Base-by-base conservation (phyloP, 2,329 filamentous ascomycete genomes). In the Endoconidiophora laricicola region DNA sequence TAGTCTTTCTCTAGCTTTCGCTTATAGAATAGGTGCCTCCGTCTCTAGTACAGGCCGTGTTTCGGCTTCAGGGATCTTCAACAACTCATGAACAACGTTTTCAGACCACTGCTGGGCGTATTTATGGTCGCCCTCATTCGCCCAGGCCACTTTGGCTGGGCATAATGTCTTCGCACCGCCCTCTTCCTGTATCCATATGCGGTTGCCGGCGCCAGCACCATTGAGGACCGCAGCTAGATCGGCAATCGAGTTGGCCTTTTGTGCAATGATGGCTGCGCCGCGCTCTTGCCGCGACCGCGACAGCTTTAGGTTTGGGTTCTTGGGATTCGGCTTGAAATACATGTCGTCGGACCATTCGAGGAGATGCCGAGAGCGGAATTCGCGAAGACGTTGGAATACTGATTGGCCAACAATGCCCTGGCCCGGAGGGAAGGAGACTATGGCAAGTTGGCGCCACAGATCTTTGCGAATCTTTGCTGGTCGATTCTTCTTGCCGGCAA, bases 401-500 rank as follows among this genome's bases (percentile, higher is more conserved):
- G 69, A 73, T 26, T 72, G 73, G 22, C 79, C 79, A 12, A 78
- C 65, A 23, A 65, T 60, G 52, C 71, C 72, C 38, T 67, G 63
- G 41, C 71, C 73, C 42, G 63, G 54, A 41, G 70, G 70, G 60
- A 83, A 78, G 58, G 71, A 65, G 54, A 83, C 73, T 55, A 71
- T 63, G 46, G 76, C 77, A 58, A 82, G 65, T 5, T 75, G 74
- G 33, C 66, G 65, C 79, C 80, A 83, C 63, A 78, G 75, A 65
- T 83, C 79, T 62, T 78, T 80, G 52, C 79, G 76, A 38, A 83
- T 65, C 58, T 74, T 76, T 49, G 71, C 61, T 2, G 78, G 78
- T 56, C 75, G 73, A 44, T 74, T 70, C 63, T 83, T 81, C 61
- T 82, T 83, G 63, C 78, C 79, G 55, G 78, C 77, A 66, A 73